A percentile compares a stretch with the other conserved stretches of the same genome.
phyloP scores from a whole-genome alignment of 345 rosid genomes.

The Schrenkiella parvula region DNA sequence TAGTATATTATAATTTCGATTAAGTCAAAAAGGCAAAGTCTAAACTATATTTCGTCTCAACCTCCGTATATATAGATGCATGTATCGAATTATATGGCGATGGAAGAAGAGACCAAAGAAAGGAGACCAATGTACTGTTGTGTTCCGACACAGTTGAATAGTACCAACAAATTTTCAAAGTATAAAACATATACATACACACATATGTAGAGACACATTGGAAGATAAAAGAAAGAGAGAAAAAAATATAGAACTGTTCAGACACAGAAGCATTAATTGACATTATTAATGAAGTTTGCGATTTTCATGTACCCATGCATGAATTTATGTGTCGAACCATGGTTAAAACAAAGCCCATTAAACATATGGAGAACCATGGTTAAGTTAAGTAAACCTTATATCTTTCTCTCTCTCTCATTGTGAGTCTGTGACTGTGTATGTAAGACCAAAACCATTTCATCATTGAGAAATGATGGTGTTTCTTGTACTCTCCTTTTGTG shows the following conservation, averaged over 20 bases:
- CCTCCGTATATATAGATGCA: background rate
- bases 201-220: conserved; percentile 22
- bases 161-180: conserved; percentile 32
- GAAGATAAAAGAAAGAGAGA: background rate
- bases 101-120: conserved; percentile 29
- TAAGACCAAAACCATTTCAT: conserved; percentile 34
- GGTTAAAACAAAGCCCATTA: conserved; percentile 24
- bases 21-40: conserved; percentile 3
- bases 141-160: conserved; percentile 32
- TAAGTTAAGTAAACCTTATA: background rate
- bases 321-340: conserved; percentile 40
- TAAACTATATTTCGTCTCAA: background rate
- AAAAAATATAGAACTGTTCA: conserved; percentile 18
- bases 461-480: conserved; percentile 39
- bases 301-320: conserved; percentile 40
- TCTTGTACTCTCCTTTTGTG: conserved; percentile 27
- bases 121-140: conserved; percentile 35
- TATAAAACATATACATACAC: conserved; percentile 2
- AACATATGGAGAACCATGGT: conserved; percentile 32
- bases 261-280: conserved; percentile 36
- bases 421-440: conserved; percentile 9
- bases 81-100: background rate
- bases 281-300: conserved; percentile 29
- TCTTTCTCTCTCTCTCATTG: conserved; percentile 12
- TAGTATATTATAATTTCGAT: background rate